phyloP scores from a whole-genome alignment of 78 protist genomes.

The Cavenderia fasciculata region DNA sequence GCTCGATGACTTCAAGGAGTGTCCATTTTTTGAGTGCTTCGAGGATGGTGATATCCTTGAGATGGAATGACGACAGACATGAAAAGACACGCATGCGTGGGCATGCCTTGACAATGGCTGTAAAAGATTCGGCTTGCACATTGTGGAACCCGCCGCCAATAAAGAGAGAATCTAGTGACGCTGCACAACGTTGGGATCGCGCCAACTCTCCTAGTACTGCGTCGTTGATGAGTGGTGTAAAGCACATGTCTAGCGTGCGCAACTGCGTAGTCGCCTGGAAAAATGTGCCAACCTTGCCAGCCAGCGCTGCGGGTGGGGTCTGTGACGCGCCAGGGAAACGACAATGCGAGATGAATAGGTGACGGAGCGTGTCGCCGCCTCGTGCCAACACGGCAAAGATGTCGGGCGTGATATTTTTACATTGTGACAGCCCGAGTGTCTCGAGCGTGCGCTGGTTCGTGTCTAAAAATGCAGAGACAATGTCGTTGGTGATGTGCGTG shows the following conservation, averaged over 20 bases:
- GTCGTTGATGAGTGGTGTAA: conserved; percentile 30
- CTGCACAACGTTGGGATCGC: neutral
- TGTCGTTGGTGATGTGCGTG: conserved; percentile 22
- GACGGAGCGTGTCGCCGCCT: neutral
- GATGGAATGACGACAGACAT: conserved; percentile 26
- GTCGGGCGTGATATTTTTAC: conserved; percentile 30
- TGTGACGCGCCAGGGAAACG: too few relatives aligned
- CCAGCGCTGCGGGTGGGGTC: neutral
- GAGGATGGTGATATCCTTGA: conserved; percentile 1
- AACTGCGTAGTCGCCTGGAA: neutral
- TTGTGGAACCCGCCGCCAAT: conserved; percentile 75
- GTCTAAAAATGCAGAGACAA: too few relatives aligned
- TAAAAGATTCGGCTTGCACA: neutral
- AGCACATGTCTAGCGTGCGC: conserved; percentile 6
- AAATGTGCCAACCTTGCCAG: neutral
- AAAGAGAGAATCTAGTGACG: conserved; percentile 6
- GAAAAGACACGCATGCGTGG: conserved; percentile 26
- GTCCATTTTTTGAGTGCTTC: conserved; percentile 27
- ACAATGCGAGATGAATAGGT: conserved; percentile 48
- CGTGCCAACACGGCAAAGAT: conserved; percentile 11
- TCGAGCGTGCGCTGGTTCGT: too few relatives aligned
- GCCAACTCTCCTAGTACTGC: neutral
- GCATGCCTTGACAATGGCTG: neutral
- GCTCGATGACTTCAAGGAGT: conserved; percentile 46
- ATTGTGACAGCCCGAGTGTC: conserved; percentile 45